Base-by-base conservation (phyloP, 78 protist species). In the Monocercomonoides exilis region DNA sequence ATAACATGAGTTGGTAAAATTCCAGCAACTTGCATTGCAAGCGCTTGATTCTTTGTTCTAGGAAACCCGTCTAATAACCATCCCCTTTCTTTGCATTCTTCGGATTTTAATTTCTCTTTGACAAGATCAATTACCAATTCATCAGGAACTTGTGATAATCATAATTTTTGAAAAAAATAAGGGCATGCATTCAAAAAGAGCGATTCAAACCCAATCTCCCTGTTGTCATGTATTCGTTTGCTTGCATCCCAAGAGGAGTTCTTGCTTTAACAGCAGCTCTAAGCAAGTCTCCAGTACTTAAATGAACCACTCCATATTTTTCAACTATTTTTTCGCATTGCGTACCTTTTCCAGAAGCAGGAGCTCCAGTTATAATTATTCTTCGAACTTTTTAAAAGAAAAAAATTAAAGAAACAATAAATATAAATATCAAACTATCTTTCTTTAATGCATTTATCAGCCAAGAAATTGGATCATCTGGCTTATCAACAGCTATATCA, bases 11-110 rank as follows among this genome's bases (percentile, higher is more conserved):
- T 36, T n/a, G 87, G 79, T 0, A 82, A 1, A 6, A 44, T 3
- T 2, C 87, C 87, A 36, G 2, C 42, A 5, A 32, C 2, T 29
- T 32, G 0, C n/a, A 88, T 2, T 3, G 41, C 4, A 21, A 21
- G 43, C 32, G 90, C 90, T 44, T 88, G 90, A 1, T 43, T 33
- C 1, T 32, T 2, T 0, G 77, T 82, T 6, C 90, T 85, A 0
- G 90, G 90, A 77, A 88, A 88, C 1, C 90, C 90, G 44, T 88
- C 90, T 1, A 88, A 44, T 29, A 88, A 43, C 80, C 63, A 79
- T 0, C 90, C 90, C 6, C 46, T 1, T 3, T 34, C 41, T n/a
- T 43, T 32, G 1, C 5, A 1, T 43, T 2, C 3, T 29, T 80
- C 80, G n/a, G 43, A 34, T 1, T 32, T 34, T 4, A 88, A 0